Evolutionary conservation across 192 early-diverging fungal species (phyloP), one percentile per base, ranked within the genome.

Genomic region (Coemansia sp.): DNA sequence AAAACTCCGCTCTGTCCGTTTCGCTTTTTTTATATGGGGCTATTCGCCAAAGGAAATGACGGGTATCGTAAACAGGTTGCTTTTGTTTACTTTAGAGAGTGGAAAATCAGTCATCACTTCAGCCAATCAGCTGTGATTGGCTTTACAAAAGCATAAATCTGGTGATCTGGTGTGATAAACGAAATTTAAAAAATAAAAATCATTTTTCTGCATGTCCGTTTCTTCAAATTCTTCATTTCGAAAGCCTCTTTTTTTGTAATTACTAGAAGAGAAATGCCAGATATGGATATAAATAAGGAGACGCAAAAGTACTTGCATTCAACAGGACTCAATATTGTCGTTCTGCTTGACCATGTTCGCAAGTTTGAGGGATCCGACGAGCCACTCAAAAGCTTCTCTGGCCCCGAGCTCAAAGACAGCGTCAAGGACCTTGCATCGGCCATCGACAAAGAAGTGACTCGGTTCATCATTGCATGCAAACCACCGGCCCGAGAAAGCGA

Each of bases 381-480:
- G 4, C 41, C 68, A 24, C 48, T 23, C 2, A 24, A n/a, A 4
- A 74, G 49, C 11, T 77, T 77, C 39, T 73, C 71, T 2, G 68
- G 64, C 35, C 11, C 71, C n/a, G 26, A 45, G 16, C 74, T 83
- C 59, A 74, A 62, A 56, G 60, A 59, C 12, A 33, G 59, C 1
- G 62, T 73, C 7, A 66, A 77, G 57, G 65, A 62, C 12, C 69
- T 83, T 26, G 71, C 68, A 7, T 48, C 51, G 5, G 75, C 80
- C 10, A 71, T 83, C 3, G 80, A 83, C 68, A 76, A 77, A 45
- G 80, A 83, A 20, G 75, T 74, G 1, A 83, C 80, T 0, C 68
- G 71, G 35, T 66, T 83, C 48, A 63, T 83, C 15, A 77, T 83
- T 64, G 80, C 80, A 2, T 77, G 74, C 49, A 83, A 83, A 30